Evolutionary conservation across 768 basidiomycete genomes (phyloP), one percentile per base, ranked within the genome.

Genomic region (Tephrocybe sp.): DNA sequence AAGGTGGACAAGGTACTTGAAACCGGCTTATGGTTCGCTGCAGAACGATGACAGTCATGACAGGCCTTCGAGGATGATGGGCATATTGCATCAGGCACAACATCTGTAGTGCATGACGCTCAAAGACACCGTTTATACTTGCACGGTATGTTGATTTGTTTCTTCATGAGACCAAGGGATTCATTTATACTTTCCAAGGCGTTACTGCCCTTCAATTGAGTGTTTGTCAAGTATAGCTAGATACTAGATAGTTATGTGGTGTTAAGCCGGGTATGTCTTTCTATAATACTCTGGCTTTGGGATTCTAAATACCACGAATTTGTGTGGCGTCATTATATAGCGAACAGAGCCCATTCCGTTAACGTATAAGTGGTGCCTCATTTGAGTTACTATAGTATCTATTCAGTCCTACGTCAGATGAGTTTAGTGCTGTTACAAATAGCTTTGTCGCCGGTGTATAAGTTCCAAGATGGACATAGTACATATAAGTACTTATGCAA

Each of bases 51-150:
- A 36, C 45, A 34, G 34, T 45, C 40, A 37, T 60, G 28, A 38
- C 55, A 88, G 84, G 72, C 80, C 9, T 88, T 90, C 51, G 83
- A 88, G 63, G 85, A 90, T 63, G 72, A 83, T 51, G 87, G 88
- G 8, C 67, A 62, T 3, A 44, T 85, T 21, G 77, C 79, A 10
- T 79, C 79, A 14, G 82, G 77, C 6, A 68, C 74, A 30, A 90
- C 88, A 1, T 70, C 77, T 1, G 84, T 68, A 2, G 82, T 72
- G 14, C 77, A 84, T 57, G 84, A 86, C 58, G 64, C 76, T 2
- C 58, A 75, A 56, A 70, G 80, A 42, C 65, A 68, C 17, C 71
- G 59, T 30, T 59, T 89, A 17, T 89, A 79, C 64, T 60, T 88
- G 54, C 78, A 81, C 58, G 85, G 86, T 85, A 62, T 50, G 75